Base-by-base conservation (phyloP, 1,284 basidiomycete genomes). In the Farysia itapuensis region DNA sequence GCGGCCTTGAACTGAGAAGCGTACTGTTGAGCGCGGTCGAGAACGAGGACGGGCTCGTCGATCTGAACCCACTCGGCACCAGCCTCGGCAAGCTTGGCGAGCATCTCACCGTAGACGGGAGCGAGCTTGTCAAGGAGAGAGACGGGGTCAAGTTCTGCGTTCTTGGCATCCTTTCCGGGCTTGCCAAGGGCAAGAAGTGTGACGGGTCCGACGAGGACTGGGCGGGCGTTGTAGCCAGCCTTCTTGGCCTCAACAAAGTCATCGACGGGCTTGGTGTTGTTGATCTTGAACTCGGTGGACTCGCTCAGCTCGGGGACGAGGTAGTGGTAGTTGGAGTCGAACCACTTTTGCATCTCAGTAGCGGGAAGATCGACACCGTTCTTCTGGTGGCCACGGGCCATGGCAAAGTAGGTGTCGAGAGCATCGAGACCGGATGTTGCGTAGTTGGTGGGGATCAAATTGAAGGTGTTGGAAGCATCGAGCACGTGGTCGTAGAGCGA, bases 301-400 rank as follows among this genome's bases (percentile, higher is more conserved):
- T 92, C 88, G 18, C 89, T 89, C 80, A 98, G 85, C 82, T 98
- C 95, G 56, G 93, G 94, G 61, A 97, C 94, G 80, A 98, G 91
- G 77, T 88, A 94, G 83, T 98, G 95, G 84, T 98, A 98, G 86
- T 98, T 99, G 47, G 93, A 96, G 82, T 98, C 94, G 80, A 97
- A 98, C 90, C 92, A 96, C 81, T 95, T 96, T 85, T 95, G 95
- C 94, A 97, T 98, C 83, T 97, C 94, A 70, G 85, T 93, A 43
- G 94, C 94, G 41, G 91, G 91, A 59, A 97, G 90, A 81, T 99
- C 95, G 72, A 99, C 91, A 58, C 85, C 87, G 57, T 87, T 79
- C 78, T 80, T 84, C 81, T 99, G 95, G 77, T 93, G 90, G 58
- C 95, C 95, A 81, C 95, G 95, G 60, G 93, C 95, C 89, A 98